A percentile compares a stretch with the other conserved stretches of the same genome.
These are phyloP conservation scores for Prunus yedoensis DNA, from an alignment of 331 rosid genomes.

Conservation along the genomic window DNA sequence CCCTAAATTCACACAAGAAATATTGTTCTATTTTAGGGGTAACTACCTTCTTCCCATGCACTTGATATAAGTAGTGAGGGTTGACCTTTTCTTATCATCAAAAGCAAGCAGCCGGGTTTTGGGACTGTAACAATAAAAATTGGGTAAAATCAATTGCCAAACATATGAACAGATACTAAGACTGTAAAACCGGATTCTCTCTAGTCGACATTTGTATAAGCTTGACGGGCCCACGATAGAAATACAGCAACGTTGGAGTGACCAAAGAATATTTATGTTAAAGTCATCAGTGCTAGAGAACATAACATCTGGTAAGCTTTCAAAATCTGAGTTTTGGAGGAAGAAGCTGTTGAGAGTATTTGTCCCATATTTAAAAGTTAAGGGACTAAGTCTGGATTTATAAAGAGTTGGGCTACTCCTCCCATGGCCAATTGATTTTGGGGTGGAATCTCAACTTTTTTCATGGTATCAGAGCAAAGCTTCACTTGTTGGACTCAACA, in stretches of 20 bases:
- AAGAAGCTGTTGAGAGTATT: background rate
- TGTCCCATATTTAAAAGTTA: too few species aligned
- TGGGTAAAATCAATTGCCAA: constrained; percentile 13
- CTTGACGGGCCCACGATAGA: constrained; percentile 64
- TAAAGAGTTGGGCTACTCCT: too few species aligned
- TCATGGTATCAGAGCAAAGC: too few species aligned
- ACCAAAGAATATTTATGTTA: background rate
- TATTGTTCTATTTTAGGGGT: background rate
- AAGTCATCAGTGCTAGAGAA: background rate
- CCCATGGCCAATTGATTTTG: too few species aligned
- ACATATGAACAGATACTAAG: background rate
- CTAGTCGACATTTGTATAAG: constrained; percentile 27
- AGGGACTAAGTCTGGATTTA: too few species aligned
- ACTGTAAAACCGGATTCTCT: constrained; percentile 44
- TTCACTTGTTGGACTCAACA: too few species aligned
- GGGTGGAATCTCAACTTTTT: too few species aligned
- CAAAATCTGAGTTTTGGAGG: background rate
- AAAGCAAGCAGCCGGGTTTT: constrained; percentile 82
- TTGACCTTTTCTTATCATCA: constrained; percentile 73
- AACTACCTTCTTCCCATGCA: constrained; percentile 76
- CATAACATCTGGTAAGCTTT: background rate
- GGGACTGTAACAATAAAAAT: constrained; percentile 34
- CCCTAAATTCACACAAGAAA: background rate
- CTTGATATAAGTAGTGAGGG: constrained; percentile 82
- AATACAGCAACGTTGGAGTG: constrained; percentile 39